These are phyloP conservation scores for Tylopilus rubrobrunneus DNA, from an alignment of 768 basidiomycete genomes.

Conservation along the genomic window DNA sequence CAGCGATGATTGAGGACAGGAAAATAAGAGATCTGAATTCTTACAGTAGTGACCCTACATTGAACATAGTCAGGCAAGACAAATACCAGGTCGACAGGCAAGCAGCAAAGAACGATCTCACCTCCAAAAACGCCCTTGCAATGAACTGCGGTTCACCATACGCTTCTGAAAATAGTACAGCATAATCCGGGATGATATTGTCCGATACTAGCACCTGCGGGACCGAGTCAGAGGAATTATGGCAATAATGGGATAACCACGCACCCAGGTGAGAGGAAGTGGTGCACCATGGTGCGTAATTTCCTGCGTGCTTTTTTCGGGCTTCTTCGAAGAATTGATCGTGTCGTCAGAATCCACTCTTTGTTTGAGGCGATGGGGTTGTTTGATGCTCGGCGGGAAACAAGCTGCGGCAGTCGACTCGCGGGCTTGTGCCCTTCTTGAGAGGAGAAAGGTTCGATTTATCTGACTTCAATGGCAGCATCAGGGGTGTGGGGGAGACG, in stretches of 20 bases:
- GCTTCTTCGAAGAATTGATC: constrained; percentile 2
- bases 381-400: too few relatives aligned
- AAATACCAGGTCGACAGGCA: not conserved
- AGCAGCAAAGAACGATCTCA: not conserved
- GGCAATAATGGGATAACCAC: not conserved
- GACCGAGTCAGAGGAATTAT: not conserved
- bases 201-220: constrained; percentile 23
- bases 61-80: not conserved
- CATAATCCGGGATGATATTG: constrained; percentile 28
- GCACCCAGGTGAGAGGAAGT: constrained; percentile 25
- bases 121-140: too few relatives aligned
- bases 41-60: constrained; percentile 26
- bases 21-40: not conserved
- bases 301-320: constrained; percentile 10
- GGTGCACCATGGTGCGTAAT: too few relatives aligned
- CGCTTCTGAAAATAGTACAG: constrained; percentile 26
- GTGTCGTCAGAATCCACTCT: not conserved
- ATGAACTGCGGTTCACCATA: constrained; percentile 26
- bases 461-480: constrained; percentile 13
- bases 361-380: not conserved
- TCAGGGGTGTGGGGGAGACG: constrained; percentile 9
- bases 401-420: too few relatives aligned
- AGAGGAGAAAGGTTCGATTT: constrained; percentile 12
- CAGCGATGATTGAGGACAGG: not conserved
- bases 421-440: too few relatives aligned